Percentiles rank a stretch among this genome's conserved stretches.
Conservation (phyloP, 2,329 filamentous ascomycete genomes). For the Neospermospora avenae region DNA sequence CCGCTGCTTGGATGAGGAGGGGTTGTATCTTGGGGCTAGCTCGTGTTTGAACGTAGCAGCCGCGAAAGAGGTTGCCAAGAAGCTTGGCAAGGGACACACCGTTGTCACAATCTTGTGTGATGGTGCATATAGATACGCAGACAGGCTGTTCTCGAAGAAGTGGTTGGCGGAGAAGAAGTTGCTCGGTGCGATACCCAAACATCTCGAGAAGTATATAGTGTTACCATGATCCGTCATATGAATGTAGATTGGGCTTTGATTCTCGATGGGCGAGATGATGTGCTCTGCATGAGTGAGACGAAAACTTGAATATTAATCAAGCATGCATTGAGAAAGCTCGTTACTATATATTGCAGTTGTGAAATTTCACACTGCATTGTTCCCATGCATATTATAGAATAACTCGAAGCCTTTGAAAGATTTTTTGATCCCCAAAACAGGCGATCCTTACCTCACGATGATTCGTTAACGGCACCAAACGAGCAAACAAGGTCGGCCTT, state of each 20-base stretch:
- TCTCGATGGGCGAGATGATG: too few species aligned
- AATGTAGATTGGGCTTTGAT: background rate
- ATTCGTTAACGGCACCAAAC: too few species aligned
- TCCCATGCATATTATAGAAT: too few species aligned
- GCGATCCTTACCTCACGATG: too few species aligned
- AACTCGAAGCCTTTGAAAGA: too few species aligned
- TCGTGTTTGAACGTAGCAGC: conserved; percentile 93
- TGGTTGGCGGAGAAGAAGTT: conserved; percentile 89
- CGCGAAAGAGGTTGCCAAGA: conserved; percentile 88
- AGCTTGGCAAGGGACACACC: conserved; percentile 81
- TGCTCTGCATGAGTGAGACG: too few species aligned
- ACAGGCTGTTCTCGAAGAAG: conserved; percentile 84
- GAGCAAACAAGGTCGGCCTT: too few species aligned
- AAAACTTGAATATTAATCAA: too few species aligned
- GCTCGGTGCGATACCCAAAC: conserved; percentile 74
- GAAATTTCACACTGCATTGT: too few species aligned
- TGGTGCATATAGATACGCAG: conserved; percentile 95
- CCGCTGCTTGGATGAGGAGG: conserved; percentile 91
- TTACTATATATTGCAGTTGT: too few species aligned
- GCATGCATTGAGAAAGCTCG: too few species aligned
- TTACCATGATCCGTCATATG: conserved; percentile 54
- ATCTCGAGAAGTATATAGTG: conserved; percentile 91
- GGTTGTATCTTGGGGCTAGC: conserved; percentile 90
- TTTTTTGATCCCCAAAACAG: too few species aligned
- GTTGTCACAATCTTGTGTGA: conserved; percentile 94